phyloP scores from a whole-genome alignment of 495 filamentous ascomycete genomes.

The Penicillium silybi region DNA sequence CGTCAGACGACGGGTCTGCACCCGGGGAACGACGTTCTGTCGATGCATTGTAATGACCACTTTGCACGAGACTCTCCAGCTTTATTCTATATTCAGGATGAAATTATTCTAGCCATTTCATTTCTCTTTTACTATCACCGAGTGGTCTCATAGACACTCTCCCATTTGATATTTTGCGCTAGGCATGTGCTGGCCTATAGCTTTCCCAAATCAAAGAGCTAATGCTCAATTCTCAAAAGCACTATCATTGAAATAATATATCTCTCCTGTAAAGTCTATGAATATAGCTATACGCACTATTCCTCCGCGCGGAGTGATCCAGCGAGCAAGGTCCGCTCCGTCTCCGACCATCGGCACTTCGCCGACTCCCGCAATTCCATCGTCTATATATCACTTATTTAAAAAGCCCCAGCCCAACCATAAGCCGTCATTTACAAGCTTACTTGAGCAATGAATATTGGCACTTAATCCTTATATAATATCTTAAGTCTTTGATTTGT shows the following conservation, averaged over 20 bases:
- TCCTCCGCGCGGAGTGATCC: background rate
- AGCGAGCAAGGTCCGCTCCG: background rate
- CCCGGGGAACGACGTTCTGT: background rate
- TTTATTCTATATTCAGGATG: background rate
- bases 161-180: background rate
- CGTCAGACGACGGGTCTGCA: background rate
- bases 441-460: background rate
- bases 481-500: too few relatives aligned
- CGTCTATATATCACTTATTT: background rate
- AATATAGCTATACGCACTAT: background rate
- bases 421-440: background rate
- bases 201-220: background rate
- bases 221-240: background rate
- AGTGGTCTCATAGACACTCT: background rate
- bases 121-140: background rate
- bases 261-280: too few relatives aligned
- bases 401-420: background rate
- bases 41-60: background rate
- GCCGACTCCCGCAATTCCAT: background rate
- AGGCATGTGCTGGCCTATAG: background rate
- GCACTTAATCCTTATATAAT: background rate
- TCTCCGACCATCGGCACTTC: conserved; percentile 15
- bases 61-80: background rate
- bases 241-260: background rate
- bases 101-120: background rate